Percentiles rank a stretch among this genome's conserved stretches.
phyloP scores from a whole-genome alignment of 305 asterid genomes.

The Withania somnifera region DNA sequence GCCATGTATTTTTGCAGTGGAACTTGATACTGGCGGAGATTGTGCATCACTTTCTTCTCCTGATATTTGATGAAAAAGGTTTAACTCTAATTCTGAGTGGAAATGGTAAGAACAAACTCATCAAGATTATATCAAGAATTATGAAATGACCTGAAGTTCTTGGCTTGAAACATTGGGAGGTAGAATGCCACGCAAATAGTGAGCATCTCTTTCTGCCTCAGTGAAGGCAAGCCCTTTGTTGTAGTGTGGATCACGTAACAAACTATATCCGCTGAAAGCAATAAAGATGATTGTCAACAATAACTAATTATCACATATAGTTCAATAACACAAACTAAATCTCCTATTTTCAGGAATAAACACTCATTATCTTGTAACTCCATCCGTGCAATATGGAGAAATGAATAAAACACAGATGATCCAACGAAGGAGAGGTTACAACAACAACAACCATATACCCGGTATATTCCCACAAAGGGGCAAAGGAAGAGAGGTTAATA shows the following conservation, averaged over 20 bases:
- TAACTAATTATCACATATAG: not conserved
- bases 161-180: constrained; percentile 64
- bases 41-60: constrained; percentile 69
- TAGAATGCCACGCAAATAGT: constrained; percentile 77
- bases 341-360: not conserved
- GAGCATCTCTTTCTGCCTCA: constrained; percentile 80
- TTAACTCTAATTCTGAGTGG: not conserved
- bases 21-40: constrained; percentile 58
- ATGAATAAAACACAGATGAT: not conserved
- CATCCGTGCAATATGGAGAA: not conserved
- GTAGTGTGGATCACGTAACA: constrained; percentile 84
- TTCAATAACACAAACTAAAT: not conserved
- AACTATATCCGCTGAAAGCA: constrained; percentile 48
- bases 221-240: constrained; percentile 86
- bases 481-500: not conserved
- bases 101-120: not conserved
- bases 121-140: not conserved
- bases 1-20: constrained; percentile 87
- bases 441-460: too few species aligned
- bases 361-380: not conserved
- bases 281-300: not conserved
- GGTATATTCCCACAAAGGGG: too few species aligned
- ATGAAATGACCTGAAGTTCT: constrained; percentile 58
- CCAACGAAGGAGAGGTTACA: not conserved
- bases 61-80: constrained; percentile 15